These are phyloP conservation scores for Tolypocladium cylindrosporum DNA, from an alignment of 2,329 filamentous ascomycete species.

Conservation along the genomic window DNA sequence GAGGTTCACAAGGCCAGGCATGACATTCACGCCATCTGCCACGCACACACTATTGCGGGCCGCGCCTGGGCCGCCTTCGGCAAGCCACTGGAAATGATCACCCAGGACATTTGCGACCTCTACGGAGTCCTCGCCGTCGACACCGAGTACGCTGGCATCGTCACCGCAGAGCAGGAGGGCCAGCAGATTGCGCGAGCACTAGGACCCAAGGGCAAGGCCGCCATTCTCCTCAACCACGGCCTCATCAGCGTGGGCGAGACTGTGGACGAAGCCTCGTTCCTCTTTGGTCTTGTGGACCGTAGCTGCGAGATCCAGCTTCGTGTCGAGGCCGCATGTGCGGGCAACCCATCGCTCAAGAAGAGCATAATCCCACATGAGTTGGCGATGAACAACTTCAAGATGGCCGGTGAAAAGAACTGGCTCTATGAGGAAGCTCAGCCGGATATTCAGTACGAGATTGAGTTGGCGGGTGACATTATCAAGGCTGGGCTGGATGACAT, in stretches of 20 bases:
- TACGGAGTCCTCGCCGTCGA: conserved; percentile 54
- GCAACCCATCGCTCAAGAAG: conserved; percentile 29
- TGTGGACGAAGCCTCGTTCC: conserved; percentile 64
- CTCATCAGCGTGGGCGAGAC: conserved; percentile 60
- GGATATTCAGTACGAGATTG: conserved; percentile 36
- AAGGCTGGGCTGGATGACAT: conserved; percentile 13
- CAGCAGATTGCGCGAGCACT: conserved; percentile 52
- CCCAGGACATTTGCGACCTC: conserved; percentile 56
- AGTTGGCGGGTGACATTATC: conserved; percentile 23
- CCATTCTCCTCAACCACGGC: conserved; percentile 63
- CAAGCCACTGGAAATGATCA: conserved; percentile 58
- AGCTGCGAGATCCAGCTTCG: conserved; percentile 58
- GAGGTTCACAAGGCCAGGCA: conserved; percentile 57
- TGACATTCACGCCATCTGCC: conserved; percentile 57
- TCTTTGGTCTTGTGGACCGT: conserved; percentile 59
- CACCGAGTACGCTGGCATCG: conserved; percentile 43
- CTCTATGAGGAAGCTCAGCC: conserved; percentile 36
- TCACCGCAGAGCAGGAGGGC: conserved; percentile 54
- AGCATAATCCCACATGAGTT: conserved; percentile 28
- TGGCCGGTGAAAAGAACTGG: conserved; percentile 35
- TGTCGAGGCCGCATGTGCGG: conserved; percentile 53
- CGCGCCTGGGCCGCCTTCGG: conserved; percentile 60
- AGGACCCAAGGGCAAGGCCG: conserved; percentile 45
- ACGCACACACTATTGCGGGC: conserved; percentile 56
- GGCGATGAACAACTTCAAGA: conserved; percentile 27